Evolutionary conservation across 78 protist genomes (phyloP).

Genomic region (Planoprotostelium fungivorum): DNA sequence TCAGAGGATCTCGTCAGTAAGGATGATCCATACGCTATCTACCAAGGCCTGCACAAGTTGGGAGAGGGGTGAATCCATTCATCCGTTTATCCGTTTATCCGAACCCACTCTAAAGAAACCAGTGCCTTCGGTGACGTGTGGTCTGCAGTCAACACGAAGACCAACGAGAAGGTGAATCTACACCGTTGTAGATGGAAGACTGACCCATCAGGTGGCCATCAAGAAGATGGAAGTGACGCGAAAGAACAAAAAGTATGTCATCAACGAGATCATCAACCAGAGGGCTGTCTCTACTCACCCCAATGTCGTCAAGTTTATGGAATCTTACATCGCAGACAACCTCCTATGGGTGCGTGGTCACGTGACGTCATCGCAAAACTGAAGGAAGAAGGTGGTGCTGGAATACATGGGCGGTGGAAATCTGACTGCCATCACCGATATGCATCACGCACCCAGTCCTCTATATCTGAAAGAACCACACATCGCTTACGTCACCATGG

Average conservation of each 20-base stretch:
- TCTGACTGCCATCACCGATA: background rate
- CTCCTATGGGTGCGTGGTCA: slow-evolving; percentile 45
- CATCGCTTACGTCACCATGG: background rate
- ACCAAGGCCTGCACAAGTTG: slow-evolving; percentile 55
- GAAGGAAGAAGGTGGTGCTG: background rate
- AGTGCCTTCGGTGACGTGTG: slow-evolving; percentile 69
- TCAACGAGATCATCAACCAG: slow-evolving; percentile 69
- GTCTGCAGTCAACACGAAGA: slow-evolving; percentile 28
- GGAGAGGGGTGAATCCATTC: slow-evolving; percentile 56
- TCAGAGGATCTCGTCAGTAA: slow-evolving; percentile 41
- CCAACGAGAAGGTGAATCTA: slow-evolving; percentile 13
- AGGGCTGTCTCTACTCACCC: slow-evolving; percentile 36
- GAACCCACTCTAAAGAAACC: too few species aligned
- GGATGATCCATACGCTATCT: slow-evolving; percentile 60
- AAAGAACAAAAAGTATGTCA: slow-evolving; percentile 35
- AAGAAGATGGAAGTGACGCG: slow-evolving; percentile 65
- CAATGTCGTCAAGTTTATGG: slow-evolving; percentile 63
- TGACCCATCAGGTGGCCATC: slow-evolving; percentile 39
- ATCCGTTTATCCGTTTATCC: too few species aligned
- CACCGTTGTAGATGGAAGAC: background rate
- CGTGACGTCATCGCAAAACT: background rate
- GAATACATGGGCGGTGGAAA: background rate
- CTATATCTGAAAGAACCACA: background rate
- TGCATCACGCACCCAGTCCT: background rate
- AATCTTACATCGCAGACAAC: slow-evolving; percentile 57